Conservation (phyloP, 495 filamentous ascomycete species). For the Penicillium herquei region DNA sequence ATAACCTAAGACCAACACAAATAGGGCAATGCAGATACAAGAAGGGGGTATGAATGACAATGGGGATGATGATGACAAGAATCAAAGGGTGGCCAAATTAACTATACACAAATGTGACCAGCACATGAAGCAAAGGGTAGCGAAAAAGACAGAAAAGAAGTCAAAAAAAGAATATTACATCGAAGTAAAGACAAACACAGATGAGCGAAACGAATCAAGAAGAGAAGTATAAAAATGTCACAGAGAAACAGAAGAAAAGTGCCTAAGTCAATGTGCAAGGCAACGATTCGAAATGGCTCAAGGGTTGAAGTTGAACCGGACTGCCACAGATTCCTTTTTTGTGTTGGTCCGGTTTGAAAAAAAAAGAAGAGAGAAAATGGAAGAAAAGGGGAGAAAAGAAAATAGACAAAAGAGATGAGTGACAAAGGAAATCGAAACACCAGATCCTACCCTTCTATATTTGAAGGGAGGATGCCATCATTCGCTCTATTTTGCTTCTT, state of each 20-base stretch:
- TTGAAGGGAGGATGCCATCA: constrained; percentile 18
- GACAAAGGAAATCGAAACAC: constrained; percentile 25
- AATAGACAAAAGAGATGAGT: constrained; percentile 16
- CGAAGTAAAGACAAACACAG: constrained; percentile 15
- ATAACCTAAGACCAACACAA: constrained; percentile 27
- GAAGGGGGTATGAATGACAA: constrained; percentile 29
- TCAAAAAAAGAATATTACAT: constrained; percentile 29
- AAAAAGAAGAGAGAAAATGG: neutral
- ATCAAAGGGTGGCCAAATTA: constrained; percentile 25
- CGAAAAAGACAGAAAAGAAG: constrained; percentile 3
- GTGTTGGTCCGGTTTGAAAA: constrained; percentile 9
- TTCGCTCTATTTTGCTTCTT: constrained; percentile 24
- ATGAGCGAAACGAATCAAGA: constrained; percentile 15
- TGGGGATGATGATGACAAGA: constrained; percentile 19
- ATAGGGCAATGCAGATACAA: constrained; percentile 29
- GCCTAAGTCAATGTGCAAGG: constrained; percentile 11
- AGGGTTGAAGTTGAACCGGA: neutral
- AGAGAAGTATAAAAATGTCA: neutral
- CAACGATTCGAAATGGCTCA: constrained; percentile 4
- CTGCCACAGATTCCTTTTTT: constrained; percentile 12
- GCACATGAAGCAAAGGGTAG: constrained; percentile 20
- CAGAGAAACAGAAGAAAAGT: constrained; percentile 8
- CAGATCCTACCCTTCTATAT: constrained; percentile 18
- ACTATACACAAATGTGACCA: constrained; percentile 39
- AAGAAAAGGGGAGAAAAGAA: constrained; percentile 4